Evolutionary conservation across 257 asterid species (phyloP).

Genomic region (Dorcoceras hygrometricum): DNA sequence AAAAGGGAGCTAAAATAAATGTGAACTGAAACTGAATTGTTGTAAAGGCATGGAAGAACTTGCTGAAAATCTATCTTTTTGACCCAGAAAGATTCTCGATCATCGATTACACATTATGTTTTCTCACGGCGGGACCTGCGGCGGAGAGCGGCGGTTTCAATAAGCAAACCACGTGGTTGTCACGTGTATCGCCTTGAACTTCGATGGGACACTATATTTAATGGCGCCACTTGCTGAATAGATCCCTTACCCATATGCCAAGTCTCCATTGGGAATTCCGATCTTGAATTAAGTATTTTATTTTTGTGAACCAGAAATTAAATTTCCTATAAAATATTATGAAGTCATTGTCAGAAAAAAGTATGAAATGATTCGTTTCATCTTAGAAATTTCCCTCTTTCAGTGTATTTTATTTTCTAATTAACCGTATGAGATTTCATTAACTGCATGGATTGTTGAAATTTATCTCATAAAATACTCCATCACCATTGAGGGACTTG

Average conservation of each 20-base stretch:
- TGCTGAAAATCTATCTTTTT: neutral
- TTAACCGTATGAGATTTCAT: too few relatives aligned
- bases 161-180: conserved; percentile 6
- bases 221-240: conserved; percentile 34
- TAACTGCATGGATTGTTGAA: too few relatives aligned
- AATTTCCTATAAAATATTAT: too few relatives aligned
- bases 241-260: neutral
- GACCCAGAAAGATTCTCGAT: neutral
- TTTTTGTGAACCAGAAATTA: too few relatives aligned
- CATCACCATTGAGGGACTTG: too few relatives aligned
- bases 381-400: too few relatives aligned
- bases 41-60: neutral
- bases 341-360: too few relatives aligned
- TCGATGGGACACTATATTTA: conserved; percentile 17
- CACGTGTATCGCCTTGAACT: conserved; percentile 32
- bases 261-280: neutral
- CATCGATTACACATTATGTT: neutral
- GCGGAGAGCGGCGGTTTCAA: conserved; percentile 21
- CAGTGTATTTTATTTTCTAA: too few relatives aligned
- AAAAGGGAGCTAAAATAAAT: too few relatives aligned
- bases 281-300: too few relatives aligned
- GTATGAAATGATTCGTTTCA: too few relatives aligned
- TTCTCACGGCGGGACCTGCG: conserved; percentile 18
- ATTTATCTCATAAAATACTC: too few relatives aligned
- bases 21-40: neutral